Percentiles rank a stretch among this genome's conserved stretches.
phyloP scores from a whole-genome alignment of 495 filamentous ascomycete species.

The Aspergillus cavernicola region DNA sequence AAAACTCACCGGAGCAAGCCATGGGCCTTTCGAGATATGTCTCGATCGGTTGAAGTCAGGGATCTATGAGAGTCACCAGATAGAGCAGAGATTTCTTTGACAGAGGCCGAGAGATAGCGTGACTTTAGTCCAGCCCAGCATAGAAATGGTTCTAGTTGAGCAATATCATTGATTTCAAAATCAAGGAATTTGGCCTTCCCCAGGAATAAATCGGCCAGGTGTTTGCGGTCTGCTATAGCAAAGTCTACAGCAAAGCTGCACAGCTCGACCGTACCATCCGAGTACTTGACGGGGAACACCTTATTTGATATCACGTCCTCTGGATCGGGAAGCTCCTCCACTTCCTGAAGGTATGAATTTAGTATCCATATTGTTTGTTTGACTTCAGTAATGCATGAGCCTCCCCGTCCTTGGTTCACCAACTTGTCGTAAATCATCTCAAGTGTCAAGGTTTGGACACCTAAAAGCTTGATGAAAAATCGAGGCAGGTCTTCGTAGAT shows the following conservation, averaged over 20 bases:
- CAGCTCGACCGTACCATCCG: conserved; percentile 14
- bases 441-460: conserved; percentile 27
- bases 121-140: conserved; percentile 26
- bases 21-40: conserved; percentile 34
- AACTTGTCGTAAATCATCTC: conserved; percentile 34
- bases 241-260: conserved; percentile 24
- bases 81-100: conserved; percentile 32
- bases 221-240: conserved; percentile 33
- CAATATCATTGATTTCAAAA: conserved; percentile 33
- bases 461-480: conserved; percentile 35
- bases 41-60: conserved; percentile 19
- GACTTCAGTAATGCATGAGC: conserved; percentile 18
- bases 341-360: conserved; percentile 23
- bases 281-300: conserved; percentile 28
- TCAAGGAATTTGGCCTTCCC: conserved; percentile 31
- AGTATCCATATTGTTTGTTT: conserved; percentile 36
- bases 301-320: conserved; percentile 9
- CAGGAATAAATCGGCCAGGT: conserved; percentile 24
- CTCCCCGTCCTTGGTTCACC: conserved; percentile 9
- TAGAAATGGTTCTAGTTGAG: conserved; percentile 30
- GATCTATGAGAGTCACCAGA: conserved; percentile 11
- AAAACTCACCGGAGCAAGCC: conserved; percentile 31
- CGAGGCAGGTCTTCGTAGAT: conserved; percentile 29
- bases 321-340: conserved; percentile 8
- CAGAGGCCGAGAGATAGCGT: conserved; percentile 33